Evolutionary conservation across 2,329 filamentous ascomycete species (phyloP), one percentile per base, ranked within the genome.

Genomic region (Aspergillus uvarum): DNA sequence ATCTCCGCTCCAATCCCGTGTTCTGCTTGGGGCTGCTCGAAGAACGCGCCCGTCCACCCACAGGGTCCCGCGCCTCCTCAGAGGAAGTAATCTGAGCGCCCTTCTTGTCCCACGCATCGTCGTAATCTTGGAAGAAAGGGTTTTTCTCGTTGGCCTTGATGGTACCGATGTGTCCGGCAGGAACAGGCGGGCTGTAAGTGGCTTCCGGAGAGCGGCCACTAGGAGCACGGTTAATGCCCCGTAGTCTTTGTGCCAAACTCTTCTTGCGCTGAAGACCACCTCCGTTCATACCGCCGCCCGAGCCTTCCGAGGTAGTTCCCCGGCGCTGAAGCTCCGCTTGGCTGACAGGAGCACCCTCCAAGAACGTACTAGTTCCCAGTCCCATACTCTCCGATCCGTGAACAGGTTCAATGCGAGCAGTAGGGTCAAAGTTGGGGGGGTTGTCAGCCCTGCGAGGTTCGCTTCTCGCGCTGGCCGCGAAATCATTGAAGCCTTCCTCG

Each of bases 281-380:
- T 8, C 57, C 59, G 31, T 78, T 77, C 19, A 74, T 62, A 24
- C 72, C 63, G 22, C 72, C 63, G 24, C 83, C 76, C 57, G 79
- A 72, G 29, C 72, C 67, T 59, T 84, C 83, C 50, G 89, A 85
- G 62, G 90, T 92, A 32, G 85, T 89, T 69, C 94, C 86, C 53
- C 87, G 87, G 62, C 89, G 87, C 73, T 91, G 86, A 56, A 96
- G 91, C 19, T 89, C 91, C 7, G 87, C 85, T 67, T 87, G 87
- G 29, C 93, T 90, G 29, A 93, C 95, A 14, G 95, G 94, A 1
- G 95, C 90, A 38, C 95, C 95, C 70, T 99, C 95, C 22, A 99
- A 79, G 81, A 98, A 98, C 2, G 95, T 99, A 35, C 92, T 96
- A 1, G 93, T 96, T 56, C 95, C 95, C 7, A 99, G 80, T 10